Evolutionary conservation across 257 asterid genomes (phyloP).

Genomic region (Linderniella brevidens): DNA sequence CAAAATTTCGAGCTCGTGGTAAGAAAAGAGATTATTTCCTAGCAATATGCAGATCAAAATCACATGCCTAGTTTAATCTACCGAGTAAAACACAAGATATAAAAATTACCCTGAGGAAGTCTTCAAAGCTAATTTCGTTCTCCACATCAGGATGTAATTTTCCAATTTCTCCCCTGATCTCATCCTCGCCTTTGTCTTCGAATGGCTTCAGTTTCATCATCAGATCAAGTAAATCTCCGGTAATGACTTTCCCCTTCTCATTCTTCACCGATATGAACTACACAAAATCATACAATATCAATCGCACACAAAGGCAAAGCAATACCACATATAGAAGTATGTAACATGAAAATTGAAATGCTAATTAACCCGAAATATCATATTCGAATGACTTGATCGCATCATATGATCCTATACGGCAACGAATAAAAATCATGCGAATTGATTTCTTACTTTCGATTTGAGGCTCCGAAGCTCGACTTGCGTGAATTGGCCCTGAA

Average conservation of each 20-base stretch:
- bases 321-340: too few relatives aligned
- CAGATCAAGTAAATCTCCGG: slow-evolving; percentile 54
- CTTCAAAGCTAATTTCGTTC: slow-evolving; percentile 60
- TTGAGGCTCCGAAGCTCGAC: slow-evolving; percentile 40
- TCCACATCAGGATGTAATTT: slow-evolving; percentile 32
- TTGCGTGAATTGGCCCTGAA: slow-evolving; percentile 51
- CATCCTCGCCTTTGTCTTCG: slow-evolving; percentile 30
- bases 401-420: background rate
- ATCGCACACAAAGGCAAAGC: background rate
- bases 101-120: slow-evolving; percentile 51
- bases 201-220: slow-evolving; percentile 50
- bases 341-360: too few relatives aligned
- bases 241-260: slow-evolving; percentile 41
- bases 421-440: background rate
- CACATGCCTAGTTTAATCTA: background rate
- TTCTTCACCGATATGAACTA: slow-evolving; percentile 25
- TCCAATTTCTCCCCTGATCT: slow-evolving; percentile 34
- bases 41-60: background rate
- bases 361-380: too few relatives aligned
- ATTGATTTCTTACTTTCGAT: slow-evolving; percentile 15
- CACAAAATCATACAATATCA: background rate
- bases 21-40: background rate
- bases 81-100: background rate
- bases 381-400: background rate
- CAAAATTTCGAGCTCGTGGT: background rate